Conservation (phyloP, 164 flowering plant species). For the Nymphaea thermarum region DNA sequence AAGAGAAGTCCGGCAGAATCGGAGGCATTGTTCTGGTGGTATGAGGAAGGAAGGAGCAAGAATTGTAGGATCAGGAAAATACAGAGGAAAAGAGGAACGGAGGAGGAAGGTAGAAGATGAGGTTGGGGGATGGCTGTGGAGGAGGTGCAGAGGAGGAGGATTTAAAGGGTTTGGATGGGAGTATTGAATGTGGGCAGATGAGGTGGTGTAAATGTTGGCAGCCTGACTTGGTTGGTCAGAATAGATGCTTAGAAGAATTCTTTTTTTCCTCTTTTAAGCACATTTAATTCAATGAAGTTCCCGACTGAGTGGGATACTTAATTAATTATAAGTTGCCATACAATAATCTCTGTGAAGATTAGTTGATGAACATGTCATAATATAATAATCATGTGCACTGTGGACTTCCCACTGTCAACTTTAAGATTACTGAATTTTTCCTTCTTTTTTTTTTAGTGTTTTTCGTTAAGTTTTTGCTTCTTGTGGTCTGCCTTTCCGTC, state of each 20-base stretch:
- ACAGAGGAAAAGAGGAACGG: too few species aligned
- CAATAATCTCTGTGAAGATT: not conserved
- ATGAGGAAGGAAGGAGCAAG: too few species aligned
- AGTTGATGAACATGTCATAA: too few species aligned
- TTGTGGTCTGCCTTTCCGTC: too few species aligned
- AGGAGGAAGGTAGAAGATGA: too few species aligned
- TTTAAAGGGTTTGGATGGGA: not conserved
- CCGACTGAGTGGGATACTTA: not conserved
- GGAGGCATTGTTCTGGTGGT: not conserved
- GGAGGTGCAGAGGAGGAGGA: not conserved
- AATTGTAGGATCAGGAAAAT: too few species aligned
- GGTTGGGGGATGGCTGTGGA: too few species aligned
- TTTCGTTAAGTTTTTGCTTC: too few species aligned
- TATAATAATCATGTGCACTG: too few species aligned
- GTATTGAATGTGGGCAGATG: not conserved
- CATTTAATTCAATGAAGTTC: not conserved
- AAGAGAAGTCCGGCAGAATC: conserved; percentile 7
- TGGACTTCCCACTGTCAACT: too few species aligned
- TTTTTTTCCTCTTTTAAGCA: not conserved
- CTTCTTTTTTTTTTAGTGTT: too few species aligned
- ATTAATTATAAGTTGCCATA: not conserved
- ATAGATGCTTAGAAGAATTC: not conserved
- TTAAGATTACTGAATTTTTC: too few species aligned
- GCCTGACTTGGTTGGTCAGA: not conserved
- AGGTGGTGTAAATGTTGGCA: not conserved